Evolutionary conservation across 2,329 filamentous ascomycete species (phyloP).

Genomic region (Sporothrix mexicana): DNA sequence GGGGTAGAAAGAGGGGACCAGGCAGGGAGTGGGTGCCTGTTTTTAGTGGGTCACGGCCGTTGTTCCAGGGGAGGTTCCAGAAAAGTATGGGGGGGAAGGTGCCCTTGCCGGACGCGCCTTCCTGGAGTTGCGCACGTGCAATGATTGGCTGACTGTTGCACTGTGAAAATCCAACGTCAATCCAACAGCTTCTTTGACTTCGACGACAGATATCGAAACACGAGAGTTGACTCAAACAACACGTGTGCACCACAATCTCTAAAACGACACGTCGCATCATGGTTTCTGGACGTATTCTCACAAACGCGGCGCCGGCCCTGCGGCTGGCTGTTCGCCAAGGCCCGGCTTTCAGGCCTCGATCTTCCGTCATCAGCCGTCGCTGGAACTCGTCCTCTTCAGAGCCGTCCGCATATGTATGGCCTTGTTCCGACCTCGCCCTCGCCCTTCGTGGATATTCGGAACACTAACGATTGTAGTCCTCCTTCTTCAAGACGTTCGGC

Average conservation of each 20-base stretch:
- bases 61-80: not conserved
- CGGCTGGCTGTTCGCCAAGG: conserved; percentile 25
- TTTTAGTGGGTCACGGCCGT: conserved; percentile 1
- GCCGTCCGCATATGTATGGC: conserved; percentile 34
- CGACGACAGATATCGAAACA: not conserved
- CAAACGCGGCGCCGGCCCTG: conserved; percentile 22
- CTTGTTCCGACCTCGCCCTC: not conserved
- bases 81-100: not conserved
- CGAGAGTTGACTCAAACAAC: no score
- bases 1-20: not conserved
- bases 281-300: conserved; percentile 5
- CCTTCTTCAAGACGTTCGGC: conserved; percentile 76
- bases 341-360: not conserved
- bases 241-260: no score
- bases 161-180: conserved; percentile 14
- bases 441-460: not conserved
- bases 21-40: conserved; percentile 10
- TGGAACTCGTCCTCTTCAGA: conserved; percentile 32
- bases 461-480: not conserved
- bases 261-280: conserved; percentile 4
- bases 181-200: not conserved
- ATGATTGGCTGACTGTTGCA: conserved; percentile 23
- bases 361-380: conserved; percentile 25
- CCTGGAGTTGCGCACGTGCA: conserved; percentile 31
- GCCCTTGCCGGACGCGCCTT: not conserved